phyloP scores from a whole-genome alignment of 2,329 filamentous ascomycete species.

The Neodidymelliopsis sp. region DNA sequence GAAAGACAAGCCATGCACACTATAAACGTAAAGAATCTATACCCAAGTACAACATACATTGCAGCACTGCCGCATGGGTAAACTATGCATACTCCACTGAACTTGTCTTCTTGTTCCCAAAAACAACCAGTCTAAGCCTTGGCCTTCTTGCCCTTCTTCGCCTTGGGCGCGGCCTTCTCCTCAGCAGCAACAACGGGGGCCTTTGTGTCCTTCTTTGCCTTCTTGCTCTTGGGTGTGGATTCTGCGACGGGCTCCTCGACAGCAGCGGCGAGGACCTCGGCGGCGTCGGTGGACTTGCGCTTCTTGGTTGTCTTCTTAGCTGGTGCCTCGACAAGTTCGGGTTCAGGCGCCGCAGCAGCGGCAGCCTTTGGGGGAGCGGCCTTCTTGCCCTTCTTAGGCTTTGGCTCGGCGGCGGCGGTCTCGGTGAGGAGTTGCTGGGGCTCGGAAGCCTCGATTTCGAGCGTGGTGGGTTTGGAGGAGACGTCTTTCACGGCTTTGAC shows the following conservation, averaged over 20 bases:
- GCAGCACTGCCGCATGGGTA: too few relatives aligned
- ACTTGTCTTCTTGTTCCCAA: background rate
- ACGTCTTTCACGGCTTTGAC: slow-evolving; percentile 68
- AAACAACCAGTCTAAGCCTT: slow-evolving; percentile 9
- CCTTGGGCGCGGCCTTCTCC: slow-evolving; percentile 27
- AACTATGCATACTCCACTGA: too few relatives aligned
- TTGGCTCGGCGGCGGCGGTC: slow-evolving; percentile 21
- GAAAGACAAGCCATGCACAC: slow-evolving; percentile 6
- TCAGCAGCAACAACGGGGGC: too few relatives aligned
- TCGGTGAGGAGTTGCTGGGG: slow-evolving; percentile 39
- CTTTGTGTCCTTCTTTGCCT: slow-evolving; percentile 40
- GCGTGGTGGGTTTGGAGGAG: slow-evolving; percentile 18
- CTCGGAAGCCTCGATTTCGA: slow-evolving; percentile 33
- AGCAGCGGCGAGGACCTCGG: slow-evolving; percentile 15
- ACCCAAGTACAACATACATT: too few relatives aligned
- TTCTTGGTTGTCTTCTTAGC: slow-evolving; percentile 32
- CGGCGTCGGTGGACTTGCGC: slow-evolving; percentile 30
- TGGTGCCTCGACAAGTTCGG: slow-evolving; percentile 24
- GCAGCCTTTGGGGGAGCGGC: slow-evolving; percentile 22
- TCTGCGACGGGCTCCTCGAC: slow-evolving; percentile 29
- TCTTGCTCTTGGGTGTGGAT: slow-evolving; percentile 26
- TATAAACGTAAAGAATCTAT: background rate
- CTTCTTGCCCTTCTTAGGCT: slow-evolving; percentile 45
- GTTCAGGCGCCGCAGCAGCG: slow-evolving; percentile 31
- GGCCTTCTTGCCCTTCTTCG: slow-evolving; percentile 34